These are phyloP conservation scores for Hortiboletus campestris DNA, from an alignment of 768 basidiomycete genomes.

Conservation along the genomic window DNA sequence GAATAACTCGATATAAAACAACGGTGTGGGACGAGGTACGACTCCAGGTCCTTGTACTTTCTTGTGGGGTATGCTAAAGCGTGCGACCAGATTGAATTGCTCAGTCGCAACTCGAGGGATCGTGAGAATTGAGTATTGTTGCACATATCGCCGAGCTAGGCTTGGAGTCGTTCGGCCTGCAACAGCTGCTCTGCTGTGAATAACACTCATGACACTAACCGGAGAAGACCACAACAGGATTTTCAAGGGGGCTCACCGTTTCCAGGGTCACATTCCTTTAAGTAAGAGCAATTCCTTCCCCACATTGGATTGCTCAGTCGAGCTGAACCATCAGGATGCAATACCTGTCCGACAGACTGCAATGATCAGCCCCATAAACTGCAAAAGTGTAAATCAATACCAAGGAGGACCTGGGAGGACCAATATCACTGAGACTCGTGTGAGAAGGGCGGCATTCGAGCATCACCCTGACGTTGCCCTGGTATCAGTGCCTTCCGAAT, in stretches of 20 bases:
- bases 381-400: neutral
- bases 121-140: too few relatives aligned
- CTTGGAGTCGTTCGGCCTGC: too few relatives aligned
- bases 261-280: neutral
- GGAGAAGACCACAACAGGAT: too few relatives aligned
- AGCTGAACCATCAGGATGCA: neutral
- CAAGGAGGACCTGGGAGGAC: neutral
- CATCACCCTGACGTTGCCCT: neutral
- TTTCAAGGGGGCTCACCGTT: neutral
- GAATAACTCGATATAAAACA: too few relatives aligned
- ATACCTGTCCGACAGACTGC: neutral
- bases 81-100: too few relatives aligned
- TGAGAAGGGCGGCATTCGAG: neutral
- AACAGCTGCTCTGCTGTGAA: neutral
- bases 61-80: too few relatives aligned
- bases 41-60: too few relatives aligned
- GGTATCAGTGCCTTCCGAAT: neutral
- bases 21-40: too few relatives aligned
- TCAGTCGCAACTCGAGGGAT: too few relatives aligned
- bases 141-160: too few relatives aligned
- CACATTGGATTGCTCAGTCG: neutral
- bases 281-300: neutral
- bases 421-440: neutral
- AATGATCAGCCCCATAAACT: neutral
- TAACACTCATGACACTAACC: neutral